A percentile compares a stretch with the other conserved stretches of the same genome.
Evolutionary conservation across 495 filamentous ascomycete genomes (phyloP).

Genomic region (Penicillium subrubescens): DNA sequence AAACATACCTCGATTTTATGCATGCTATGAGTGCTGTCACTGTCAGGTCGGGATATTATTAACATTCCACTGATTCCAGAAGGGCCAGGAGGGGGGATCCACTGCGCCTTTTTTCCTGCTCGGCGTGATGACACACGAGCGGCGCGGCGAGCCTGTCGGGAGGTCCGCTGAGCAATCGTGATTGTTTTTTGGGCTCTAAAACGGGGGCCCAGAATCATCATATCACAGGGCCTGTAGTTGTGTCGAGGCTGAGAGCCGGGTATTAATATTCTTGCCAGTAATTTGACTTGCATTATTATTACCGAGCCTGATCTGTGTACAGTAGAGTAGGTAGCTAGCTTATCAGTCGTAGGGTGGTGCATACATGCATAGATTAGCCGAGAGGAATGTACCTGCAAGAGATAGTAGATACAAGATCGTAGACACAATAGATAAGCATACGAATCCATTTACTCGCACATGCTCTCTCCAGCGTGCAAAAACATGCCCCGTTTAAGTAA

Average conservation of each 20-base stretch:
- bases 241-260: neutral
- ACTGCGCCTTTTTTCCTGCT: slow-evolving; percentile 32
- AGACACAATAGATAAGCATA: neutral
- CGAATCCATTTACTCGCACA: neutral
- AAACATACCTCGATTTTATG: neutral
- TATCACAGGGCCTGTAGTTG: neutral
- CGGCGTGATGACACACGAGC: slow-evolving; percentile 34
- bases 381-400: neutral
- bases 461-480: neutral
- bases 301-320: neutral
- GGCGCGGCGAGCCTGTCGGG: slow-evolving; percentile 22
- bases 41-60: neutral
- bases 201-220: neutral
- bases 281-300: no score
- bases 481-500: neutral
- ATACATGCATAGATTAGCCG: neutral
- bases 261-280: no score
- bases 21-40: neutral
- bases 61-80: slow-evolving; percentile 3
- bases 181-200: neutral
- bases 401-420: neutral
- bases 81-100: slow-evolving; percentile 16
- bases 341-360: neutral
- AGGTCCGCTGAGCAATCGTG: neutral
- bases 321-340: neutral